Base-by-base conservation (phyloP, 2,329 filamentous ascomycete genomes). In the Fusarium subtropicale region DNA sequence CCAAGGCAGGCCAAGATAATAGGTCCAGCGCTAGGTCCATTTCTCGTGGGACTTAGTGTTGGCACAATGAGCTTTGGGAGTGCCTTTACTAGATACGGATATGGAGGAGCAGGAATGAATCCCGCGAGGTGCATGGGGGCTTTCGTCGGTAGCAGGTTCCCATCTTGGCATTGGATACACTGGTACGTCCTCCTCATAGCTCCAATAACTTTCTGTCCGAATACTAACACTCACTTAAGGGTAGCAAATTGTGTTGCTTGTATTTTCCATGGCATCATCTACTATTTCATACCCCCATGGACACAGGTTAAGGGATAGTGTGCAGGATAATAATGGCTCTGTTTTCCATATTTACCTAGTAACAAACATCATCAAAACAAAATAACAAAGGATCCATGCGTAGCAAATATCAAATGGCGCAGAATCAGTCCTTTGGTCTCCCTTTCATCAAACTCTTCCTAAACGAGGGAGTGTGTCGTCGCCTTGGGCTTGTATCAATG, bases 1-100 rank as follows among this genome's bases (percentile, higher is more conserved):
- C 85, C 86, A 0, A 74, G 85, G 20, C 85, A 87, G 67, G 79
- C 76, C 0, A 76, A 81, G 31, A 78, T 83, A 2, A 83, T 86
- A 63, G 85, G 85, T 0, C 84, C 83, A 9, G 81, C 83, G 0
- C 71, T 86, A 5, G 81, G 81, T 0, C 84, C 86, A 0, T 81
- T 85, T 28, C 74, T 88, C 10, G 83, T 87, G 2, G 82, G 85
- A 1, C 65, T 82, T 5, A 75, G 76, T 2, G 68, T 82, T 6
- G 81, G 78, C 0, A 68, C 81, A 1, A 65, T 79, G 20, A 76
- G 75, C 0, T 82, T 83, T 60, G 74, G 79, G 1, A 81, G 79
- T 7, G 61, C 61, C 1, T 76, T 68, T 12, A 60, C 73, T 0
- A 48, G 73, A 22, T 75, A 73, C 18, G 74, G 74, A 1, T 76